A percentile compares a stretch with the other conserved stretches of the same genome.
These are phyloP conservation scores for Pneumocystis murina DNA, from an alignment of 1,139 yeast genomes.

Conservation along the genomic window DNA sequence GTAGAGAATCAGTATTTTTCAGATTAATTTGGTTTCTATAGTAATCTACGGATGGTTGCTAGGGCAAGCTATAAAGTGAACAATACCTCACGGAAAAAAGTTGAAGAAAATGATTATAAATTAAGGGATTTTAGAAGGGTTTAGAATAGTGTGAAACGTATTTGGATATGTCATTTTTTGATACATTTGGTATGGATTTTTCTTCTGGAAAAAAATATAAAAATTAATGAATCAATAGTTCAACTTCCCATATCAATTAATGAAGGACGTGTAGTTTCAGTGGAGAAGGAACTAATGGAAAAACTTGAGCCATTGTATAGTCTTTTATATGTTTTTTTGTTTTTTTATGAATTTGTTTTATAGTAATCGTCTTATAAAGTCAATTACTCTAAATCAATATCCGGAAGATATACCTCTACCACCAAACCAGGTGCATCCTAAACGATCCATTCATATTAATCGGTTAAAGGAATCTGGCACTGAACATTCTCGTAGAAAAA, in stretches of 20 bases:
- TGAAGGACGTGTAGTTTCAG: neutral
- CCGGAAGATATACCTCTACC: slow-evolving; percentile 33
- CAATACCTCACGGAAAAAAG: neutral
- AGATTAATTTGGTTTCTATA: no score
- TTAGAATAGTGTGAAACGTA: neutral
- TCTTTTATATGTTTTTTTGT: neutral
- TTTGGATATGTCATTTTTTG: neutral
- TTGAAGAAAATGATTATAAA: neutral
- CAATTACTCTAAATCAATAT: neutral
- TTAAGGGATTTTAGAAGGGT: neutral
- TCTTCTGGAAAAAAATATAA: neutral
- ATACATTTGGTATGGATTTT: neutral
- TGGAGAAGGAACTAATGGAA: neutral
- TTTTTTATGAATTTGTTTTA: neutral
- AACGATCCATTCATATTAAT: slow-evolving; percentile 43
- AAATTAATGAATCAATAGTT: neutral
- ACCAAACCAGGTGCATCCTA: slow-evolving; percentile 35
- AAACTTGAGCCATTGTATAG: neutral
- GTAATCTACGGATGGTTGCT: no score
- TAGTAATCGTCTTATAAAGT: neutral
- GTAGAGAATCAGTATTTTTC: no score
- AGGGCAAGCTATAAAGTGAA: neutral
- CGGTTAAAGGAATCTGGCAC: slow-evolving; percentile 65
- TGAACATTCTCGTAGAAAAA: slow-evolving; percentile 43
- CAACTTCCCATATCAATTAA: neutral